phyloP scores from a whole-genome alignment of 176 grass and related monocot genomes.

The Stipa capillata region DNA sequence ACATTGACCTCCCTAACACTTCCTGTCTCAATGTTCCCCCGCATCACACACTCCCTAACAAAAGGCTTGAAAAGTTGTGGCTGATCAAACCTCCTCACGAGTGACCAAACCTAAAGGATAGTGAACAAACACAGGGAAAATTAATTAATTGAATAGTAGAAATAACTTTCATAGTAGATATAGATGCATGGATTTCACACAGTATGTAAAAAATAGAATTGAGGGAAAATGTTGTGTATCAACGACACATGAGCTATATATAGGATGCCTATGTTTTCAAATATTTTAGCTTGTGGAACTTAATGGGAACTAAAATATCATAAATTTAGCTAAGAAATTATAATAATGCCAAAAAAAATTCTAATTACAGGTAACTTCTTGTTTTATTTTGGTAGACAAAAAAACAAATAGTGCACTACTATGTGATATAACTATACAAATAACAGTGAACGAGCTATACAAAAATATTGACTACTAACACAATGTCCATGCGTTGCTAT shows the following conservation, averaged over 20 bases:
- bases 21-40: constrained; percentile 46
- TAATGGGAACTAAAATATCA: background rate
- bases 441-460: background rate
- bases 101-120: constrained; percentile 58
- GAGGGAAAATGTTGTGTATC: background rate
- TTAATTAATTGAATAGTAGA: background rate
- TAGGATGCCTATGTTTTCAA: background rate
- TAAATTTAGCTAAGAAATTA: background rate
- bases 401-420: background rate
- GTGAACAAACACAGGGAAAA: background rate
- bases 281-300: no score
- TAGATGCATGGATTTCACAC: background rate
- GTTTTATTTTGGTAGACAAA: background rate
- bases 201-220: background rate
- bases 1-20: constrained; percentile 73
- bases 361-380: background rate
- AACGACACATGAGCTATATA: background rate
- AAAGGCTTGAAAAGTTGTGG: constrained; percentile 80
- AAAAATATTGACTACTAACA: background rate
- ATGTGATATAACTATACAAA: background rate
- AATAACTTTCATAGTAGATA: background rate
- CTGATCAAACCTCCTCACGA: constrained; percentile 89
- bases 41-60: constrained; percentile 61
- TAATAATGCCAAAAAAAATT: no score
- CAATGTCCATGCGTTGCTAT: no score